Conservation (phyloP, 2,329 filamentous ascomycete species). For the Fusarium subtropicale region DNA sequence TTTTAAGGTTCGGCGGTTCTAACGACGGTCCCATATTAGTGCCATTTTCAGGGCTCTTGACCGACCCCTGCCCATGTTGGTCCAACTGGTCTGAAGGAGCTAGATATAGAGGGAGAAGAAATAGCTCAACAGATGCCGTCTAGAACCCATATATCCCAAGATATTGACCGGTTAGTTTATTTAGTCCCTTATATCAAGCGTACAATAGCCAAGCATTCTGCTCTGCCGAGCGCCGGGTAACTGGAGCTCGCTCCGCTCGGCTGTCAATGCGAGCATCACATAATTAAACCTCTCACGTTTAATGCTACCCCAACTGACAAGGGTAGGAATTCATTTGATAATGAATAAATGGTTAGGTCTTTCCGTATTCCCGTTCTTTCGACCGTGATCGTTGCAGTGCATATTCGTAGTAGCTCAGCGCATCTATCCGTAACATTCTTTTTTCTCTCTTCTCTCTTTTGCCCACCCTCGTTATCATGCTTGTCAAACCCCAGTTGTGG, state of each 20-base stretch:
- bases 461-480: conserved; percentile 16
- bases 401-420: not conserved
- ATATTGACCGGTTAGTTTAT: not conserved
- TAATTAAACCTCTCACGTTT: conserved; percentile 3
- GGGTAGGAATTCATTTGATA: not conserved
- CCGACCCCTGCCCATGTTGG: not conserved
- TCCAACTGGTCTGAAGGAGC: too few species aligned
- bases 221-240: not conserved
- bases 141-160: not conserved
- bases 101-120: not conserved
- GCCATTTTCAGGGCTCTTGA: not conserved
- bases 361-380: not conserved
- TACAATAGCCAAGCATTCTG: not conserved
- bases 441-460: not conserved
- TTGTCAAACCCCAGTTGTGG: conserved; percentile 33
- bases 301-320: not conserved
- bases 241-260: not conserved
- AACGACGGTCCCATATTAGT: not conserved
- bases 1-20: conserved; percentile 7
- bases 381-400: not conserved
- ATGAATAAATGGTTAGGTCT: conserved; percentile 2
- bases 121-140: not conserved
- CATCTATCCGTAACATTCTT: not conserved
- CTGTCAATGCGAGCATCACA: not conserved
- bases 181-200: not conserved